Percentiles rank a stretch among this genome's conserved stretches.
These are phyloP conservation scores for Rhodomyrtus tomentosa DNA, from an alignment of 345 rosid species.

Conservation along the genomic window DNA sequence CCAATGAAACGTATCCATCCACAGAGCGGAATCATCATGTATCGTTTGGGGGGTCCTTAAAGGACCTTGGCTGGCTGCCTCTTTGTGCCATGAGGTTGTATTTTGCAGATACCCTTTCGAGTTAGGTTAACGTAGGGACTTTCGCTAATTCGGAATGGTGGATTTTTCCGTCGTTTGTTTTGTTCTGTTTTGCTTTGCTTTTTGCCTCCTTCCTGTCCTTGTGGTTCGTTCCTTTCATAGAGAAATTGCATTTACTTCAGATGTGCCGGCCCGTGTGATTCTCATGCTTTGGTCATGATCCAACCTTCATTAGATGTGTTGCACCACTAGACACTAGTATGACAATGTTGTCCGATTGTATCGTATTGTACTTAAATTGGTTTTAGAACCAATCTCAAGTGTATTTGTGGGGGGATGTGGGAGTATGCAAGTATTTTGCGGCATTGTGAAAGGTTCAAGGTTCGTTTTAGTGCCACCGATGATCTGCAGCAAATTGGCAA, in stretches of 20 bases:
- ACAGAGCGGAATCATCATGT: neutral
- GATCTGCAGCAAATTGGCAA: neutral
- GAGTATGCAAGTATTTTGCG: neutral
- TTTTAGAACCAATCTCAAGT: neutral
- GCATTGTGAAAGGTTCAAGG: neutral
- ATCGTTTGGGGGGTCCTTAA: slow-evolving; percentile 8
- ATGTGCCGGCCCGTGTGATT: neutral
- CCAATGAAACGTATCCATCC: neutral
- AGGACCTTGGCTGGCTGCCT: slow-evolving; percentile 29
- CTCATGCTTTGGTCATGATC: neutral
- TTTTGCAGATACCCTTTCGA: slow-evolving; percentile 24
- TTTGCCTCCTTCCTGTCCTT: neutral
- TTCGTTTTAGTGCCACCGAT: neutral
- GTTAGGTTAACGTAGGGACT: slow-evolving; percentile 36
- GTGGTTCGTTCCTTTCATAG: slow-evolving; percentile 1
- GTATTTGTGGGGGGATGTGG: neutral
- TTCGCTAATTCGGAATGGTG: slow-evolving; percentile 34
- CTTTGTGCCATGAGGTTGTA: slow-evolving; percentile 45
- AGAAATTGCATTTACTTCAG: slow-evolving; percentile 1
- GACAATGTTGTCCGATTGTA: neutral
- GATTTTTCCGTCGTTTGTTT: neutral
- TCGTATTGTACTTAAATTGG: neutral
- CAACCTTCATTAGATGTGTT: neutral
- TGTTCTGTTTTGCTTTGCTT: neutral
- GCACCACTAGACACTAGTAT: neutral